These are phyloP conservation scores for Luvunga scandens DNA, from an alignment of 345 rosid species.

Conservation along the genomic window DNA sequence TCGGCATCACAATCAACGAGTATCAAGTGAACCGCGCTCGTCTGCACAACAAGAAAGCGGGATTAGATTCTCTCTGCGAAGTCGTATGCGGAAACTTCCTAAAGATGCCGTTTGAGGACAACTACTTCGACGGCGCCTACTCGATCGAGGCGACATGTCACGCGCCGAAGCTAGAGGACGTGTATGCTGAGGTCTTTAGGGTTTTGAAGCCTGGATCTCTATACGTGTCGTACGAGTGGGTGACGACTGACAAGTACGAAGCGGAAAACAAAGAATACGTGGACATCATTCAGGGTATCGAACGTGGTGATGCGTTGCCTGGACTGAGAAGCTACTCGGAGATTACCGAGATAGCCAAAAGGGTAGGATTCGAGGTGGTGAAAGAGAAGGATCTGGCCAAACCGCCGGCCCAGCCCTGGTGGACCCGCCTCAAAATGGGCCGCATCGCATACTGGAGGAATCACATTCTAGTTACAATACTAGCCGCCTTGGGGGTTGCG, in stretches of 20 bases:
- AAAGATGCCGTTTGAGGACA: constrained; percentile 77
- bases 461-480: constrained; percentile 70
- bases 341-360: constrained; percentile 61
- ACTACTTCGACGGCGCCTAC: constrained; percentile 93
- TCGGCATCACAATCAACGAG: constrained; percentile 94
- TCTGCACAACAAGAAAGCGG: constrained; percentile 83
- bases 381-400: constrained; percentile 78
- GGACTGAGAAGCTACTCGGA: constrained; percentile 64
- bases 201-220: constrained; percentile 81
- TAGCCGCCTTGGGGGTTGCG: constrained; percentile 69
- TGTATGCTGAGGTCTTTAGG: constrained; percentile 73
- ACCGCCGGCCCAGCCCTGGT: constrained; percentile 89
- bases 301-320: constrained; percentile 86
- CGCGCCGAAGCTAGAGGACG: constrained; percentile 90
- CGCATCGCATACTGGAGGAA: constrained; percentile 92
- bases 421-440: constrained; percentile 87
- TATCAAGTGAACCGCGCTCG: constrained; percentile 91
- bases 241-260: constrained; percentile 68
- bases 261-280: constrained; percentile 51
- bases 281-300: constrained; percentile 83
- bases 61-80: constrained; percentile 68
- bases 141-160: constrained; percentile 97
- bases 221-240: constrained; percentile 91
- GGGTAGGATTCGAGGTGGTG: constrained; percentile 82
- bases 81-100: constrained; percentile 93